Percentiles rank a stretch among this genome's conserved stretches.
Evolutionary conservation across 148 eudicot genomes (phyloP).

Genomic region (Fagopyrum homotropicum): DNA sequence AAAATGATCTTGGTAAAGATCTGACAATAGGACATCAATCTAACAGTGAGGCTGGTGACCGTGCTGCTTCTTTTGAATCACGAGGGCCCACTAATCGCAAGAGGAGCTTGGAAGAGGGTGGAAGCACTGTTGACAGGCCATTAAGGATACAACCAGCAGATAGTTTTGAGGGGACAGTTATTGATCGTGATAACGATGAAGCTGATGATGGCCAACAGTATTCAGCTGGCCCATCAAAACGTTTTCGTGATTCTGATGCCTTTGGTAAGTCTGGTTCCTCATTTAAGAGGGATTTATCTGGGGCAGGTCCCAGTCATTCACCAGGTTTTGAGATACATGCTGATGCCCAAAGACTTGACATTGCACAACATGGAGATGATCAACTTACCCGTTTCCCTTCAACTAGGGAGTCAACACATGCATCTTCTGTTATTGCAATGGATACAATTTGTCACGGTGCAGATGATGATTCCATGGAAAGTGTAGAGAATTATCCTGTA

Average conservation of each 20-base stretch:
- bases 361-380: constrained; percentile 38
- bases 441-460: constrained; percentile 62
- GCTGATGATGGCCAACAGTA: constrained; percentile 74
- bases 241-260: constrained; percentile 48
- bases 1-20: constrained; percentile 70
- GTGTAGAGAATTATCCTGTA: constrained; percentile 92
- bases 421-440: constrained; percentile 96
- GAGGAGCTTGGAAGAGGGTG: constrained; percentile 88
- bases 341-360: constrained; percentile 46
- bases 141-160: constrained; percentile 68
- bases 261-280: constrained; percentile 55
- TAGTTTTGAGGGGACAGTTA: constrained; percentile 89
- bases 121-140: constrained; percentile 90
- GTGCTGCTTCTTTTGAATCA: constrained; percentile 95
- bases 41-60: constrained; percentile 92
- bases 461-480: constrained; percentile 92
- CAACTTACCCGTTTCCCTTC: constrained; percentile 42
- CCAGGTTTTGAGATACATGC: constrained; percentile 53
- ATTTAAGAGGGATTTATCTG: constrained; percentile 54
- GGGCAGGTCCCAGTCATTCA: constrained; percentile 92
- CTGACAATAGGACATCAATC: constrained; percentile 85
- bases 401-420: constrained; percentile 71
- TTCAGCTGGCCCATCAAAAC: constrained; percentile 88
- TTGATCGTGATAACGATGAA: constrained; percentile 97
- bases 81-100: constrained; percentile 93